Conservation (phyloP, 768 basidiomycete species). For the Suillus lakei region DNA sequence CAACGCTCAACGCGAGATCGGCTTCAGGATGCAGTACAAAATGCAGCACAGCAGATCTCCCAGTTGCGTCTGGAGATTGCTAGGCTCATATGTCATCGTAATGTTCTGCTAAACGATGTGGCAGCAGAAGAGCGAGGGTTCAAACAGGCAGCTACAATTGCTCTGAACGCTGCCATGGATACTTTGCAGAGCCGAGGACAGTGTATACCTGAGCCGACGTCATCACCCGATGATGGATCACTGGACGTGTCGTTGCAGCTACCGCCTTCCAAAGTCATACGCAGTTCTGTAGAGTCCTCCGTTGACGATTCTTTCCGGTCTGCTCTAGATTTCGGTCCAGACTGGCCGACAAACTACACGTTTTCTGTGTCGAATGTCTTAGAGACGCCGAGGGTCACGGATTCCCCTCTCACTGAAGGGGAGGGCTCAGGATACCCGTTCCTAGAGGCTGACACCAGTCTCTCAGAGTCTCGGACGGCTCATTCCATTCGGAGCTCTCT, state of each 20-base stretch:
- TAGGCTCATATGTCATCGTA: constrained; percentile 75
- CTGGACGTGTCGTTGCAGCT: constrained; percentile 19
- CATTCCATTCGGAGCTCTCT: constrained; percentile 20
- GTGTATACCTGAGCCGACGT: constrained; percentile 39
- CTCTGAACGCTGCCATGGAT: constrained; percentile 73
- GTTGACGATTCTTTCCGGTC: constrained; percentile 69
- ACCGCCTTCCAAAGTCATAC: constrained; percentile 15
- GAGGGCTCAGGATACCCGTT: constrained; percentile 29
- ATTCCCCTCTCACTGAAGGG: constrained; percentile 39
- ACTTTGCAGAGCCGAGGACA: constrained; percentile 49
- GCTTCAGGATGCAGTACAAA: constrained; percentile 63
- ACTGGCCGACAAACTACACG: constrained; percentile 51
- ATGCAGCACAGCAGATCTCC: constrained; percentile 66
- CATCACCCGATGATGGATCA: constrained; percentile 36
- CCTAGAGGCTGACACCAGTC: constrained; percentile 29
- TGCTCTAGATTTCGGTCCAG: constrained; percentile 59
- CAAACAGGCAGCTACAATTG: constrained; percentile 68
- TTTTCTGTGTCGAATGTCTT: constrained; percentile 38
- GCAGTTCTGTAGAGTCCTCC: constrained; percentile 48
- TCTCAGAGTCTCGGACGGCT: constrained; percentile 24
- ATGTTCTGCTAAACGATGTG: constrained; percentile 78
- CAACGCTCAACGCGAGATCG: constrained; percentile 82
- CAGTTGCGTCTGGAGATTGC: constrained; percentile 73
- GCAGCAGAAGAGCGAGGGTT: constrained; percentile 69
- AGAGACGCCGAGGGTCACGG: constrained; percentile 33